A percentile compares a stretch with the other conserved stretches of the same genome.
phyloP scores from a whole-genome alignment of 2,329 filamentous ascomycete species.

The Westerdykella ornata region DNA sequence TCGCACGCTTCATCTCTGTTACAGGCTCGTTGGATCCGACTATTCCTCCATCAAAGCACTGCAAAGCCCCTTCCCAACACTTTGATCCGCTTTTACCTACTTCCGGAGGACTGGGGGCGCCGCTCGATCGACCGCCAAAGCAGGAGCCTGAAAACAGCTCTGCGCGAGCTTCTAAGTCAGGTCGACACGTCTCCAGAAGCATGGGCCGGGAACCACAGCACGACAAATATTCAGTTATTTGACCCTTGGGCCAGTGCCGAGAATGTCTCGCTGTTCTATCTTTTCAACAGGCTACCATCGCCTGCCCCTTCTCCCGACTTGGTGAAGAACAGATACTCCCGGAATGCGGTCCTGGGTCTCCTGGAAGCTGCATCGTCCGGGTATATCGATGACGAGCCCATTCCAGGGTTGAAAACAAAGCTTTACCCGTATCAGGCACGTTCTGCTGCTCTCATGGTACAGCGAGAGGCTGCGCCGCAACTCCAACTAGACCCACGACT shows the following conservation, averaged over 20 bases:
- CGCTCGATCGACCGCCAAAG: conserved; percentile 46
- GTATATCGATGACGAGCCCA: conserved; percentile 16
- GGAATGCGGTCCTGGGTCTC: conserved; percentile 51
- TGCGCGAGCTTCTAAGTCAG: conserved; percentile 45
- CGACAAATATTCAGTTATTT: conserved; percentile 21
- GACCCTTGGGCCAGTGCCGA: conserved; percentile 40
- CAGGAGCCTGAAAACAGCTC: conserved; percentile 40
- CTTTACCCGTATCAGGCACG: conserved; percentile 74
- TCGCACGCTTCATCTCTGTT: conserved; percentile 22
- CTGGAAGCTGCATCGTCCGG: conserved; percentile 41
- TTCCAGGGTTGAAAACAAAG: conserved; percentile 55
- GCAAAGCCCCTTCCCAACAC: not conserved
- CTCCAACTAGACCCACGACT: conserved; percentile 68
- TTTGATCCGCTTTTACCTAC: conserved; percentile 52
- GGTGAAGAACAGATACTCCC: conserved; percentile 48
- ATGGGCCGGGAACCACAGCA: conserved; percentile 49
- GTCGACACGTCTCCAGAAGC: conserved; percentile 51
- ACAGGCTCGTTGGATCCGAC: conserved; percentile 32
- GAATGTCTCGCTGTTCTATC: conserved; percentile 54
- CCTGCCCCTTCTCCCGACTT: conserved; percentile 52
- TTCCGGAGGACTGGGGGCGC: conserved; percentile 60
- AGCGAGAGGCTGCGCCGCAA: conserved; percentile 63
- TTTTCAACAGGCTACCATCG: conserved; percentile 69
- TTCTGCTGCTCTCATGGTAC: conserved; percentile 76
- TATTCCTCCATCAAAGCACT: conserved; percentile 13